Conservation (phyloP, 2,329 filamentous ascomycete genomes). For the Exophiala bonariae region DNA sequence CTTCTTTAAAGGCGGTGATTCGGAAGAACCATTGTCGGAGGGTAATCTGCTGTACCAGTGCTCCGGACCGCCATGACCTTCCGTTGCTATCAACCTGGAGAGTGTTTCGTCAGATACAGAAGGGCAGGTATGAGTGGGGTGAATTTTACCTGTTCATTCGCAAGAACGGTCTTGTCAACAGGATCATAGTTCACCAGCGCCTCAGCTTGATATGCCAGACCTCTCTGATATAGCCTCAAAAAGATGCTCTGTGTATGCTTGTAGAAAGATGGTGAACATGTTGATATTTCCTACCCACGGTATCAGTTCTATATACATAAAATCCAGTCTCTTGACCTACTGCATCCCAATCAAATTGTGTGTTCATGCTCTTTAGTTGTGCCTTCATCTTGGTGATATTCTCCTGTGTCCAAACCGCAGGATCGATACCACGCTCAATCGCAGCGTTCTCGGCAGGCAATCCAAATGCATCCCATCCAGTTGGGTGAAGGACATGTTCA, state of each 20-base stretch:
- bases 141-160: constrained; percentile 71
- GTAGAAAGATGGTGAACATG: constrained; percentile 82
- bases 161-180: constrained; percentile 82
- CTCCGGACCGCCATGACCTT: constrained; percentile 78
- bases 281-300: constrained; percentile 69
- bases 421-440: constrained; percentile 76
- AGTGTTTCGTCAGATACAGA: neutral
- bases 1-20: constrained; percentile 76
- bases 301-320: constrained; percentile 30
- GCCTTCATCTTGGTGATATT: constrained; percentile 86
- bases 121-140: constrained; percentile 24
- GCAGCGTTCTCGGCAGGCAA: constrained; percentile 90
- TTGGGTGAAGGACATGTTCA: constrained; percentile 76
- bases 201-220: constrained; percentile 79
- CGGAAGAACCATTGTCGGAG: constrained; percentile 92
- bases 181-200: constrained; percentile 89
- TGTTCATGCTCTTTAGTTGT: constrained; percentile 77
- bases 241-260: constrained; percentile 88
- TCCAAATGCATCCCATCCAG: constrained; percentile 93
- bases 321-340: constrained; percentile 52
- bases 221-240: constrained; percentile 70
- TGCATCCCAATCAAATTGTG: constrained; percentile 77
- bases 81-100: constrained; percentile 70
- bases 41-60: constrained; percentile 87
- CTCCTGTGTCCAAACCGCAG: constrained; percentile 72